Evolutionary conservation across 371 early-diverging fungal genomes (phyloP), one percentile per base, ranked within the genome.

Genomic region (Entomophthora muscae): DNA sequence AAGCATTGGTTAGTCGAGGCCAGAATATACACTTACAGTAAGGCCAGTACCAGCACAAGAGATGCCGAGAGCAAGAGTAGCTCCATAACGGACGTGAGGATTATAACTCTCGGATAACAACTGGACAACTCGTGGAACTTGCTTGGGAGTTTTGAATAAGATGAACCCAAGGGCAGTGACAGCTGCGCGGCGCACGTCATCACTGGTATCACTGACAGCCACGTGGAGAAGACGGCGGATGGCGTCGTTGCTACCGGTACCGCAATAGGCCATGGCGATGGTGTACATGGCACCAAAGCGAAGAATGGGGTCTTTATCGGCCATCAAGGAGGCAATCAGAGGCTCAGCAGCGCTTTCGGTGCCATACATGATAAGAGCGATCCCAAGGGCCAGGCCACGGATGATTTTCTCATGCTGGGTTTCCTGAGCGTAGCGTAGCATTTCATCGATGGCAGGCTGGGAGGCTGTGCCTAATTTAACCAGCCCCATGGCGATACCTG

Each of bases 341-440:
- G 68, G 73, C 67, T 98, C 98, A 1, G 98, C 97, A 61, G 83
- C 82, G 67, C 92, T 91, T 74, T 93, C 94, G 67, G 83, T 83
- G 32, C 93, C 98, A 71, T 90, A 96, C 93, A 95, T 90, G 58
- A 97, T 88, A 64, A 98, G 71, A 0, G 96, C 82, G 53, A 98
- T 85, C 64, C 96, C 96, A 33, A 95, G 77, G 3, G 93, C 90
- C 61, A 97, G 75, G 60, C 97, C 93, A 61, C 97, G 89, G 65
- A 96, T 93, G 67, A 98, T 93, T 81, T 97, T 94, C 71, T 98
- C 94, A 73, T 98, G 98, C 72, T 91, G 92, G 2, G 98, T 98
- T 65, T 95, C 96, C 68, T 86, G 88, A 2, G 95, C 95, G 72
- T 94, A 93, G 66, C 85, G 87, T 32, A 95, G 77, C 90, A 99